Base-by-base conservation (phyloP, 345 rosid species). In the Acer yangbiense region DNA sequence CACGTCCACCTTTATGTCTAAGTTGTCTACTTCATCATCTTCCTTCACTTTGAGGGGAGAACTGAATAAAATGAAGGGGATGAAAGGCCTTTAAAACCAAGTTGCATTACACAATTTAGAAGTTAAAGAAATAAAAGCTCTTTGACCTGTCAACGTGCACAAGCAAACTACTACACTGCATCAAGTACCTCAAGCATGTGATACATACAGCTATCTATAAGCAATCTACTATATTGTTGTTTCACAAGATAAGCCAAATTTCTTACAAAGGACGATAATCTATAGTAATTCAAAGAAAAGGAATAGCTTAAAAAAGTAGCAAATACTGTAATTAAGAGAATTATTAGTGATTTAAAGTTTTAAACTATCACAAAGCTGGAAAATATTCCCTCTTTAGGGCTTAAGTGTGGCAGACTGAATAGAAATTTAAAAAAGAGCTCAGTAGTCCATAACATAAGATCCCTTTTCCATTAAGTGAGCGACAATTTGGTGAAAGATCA, bases 11-110 rank as follows among this genome's bases (percentile, higher is more conserved):
- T 87, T 86, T 62, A 93, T 85, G 35, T 91, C 97, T 78, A 93
- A 78, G 70, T 88, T 91, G 85, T 93, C 97, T 41, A 91, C 95
- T 80, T 90, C 93, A 79, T 91, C 97, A 50, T 91, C 97, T 68
- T 91, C 97, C 82, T 89, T 89, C 73, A 91, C 92, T 84, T 80
- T 85, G 81, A 93, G 80, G 27, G 93, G 95, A 72, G 97, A 93
- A 77, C 97, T 91, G 85, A 55, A 32, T 6, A 70, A 61, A 20
- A 44, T 14, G 6, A 61, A 68, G 12, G 18, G 18, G 25, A 18
- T 1, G 39, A 60, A 62, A 25, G 27, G 32, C 65, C 12, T 60
- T 64, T 41, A 77, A 41, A 44, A 41, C 48, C 29, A 71, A 48
- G 50, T 12, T 46, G 23, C 39, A 23, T 65, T 21, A 29, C 27